Evolutionary conservation across 495 filamentous ascomycete genomes (phyloP).

Genomic region (Tricharina praecox): DNA sequence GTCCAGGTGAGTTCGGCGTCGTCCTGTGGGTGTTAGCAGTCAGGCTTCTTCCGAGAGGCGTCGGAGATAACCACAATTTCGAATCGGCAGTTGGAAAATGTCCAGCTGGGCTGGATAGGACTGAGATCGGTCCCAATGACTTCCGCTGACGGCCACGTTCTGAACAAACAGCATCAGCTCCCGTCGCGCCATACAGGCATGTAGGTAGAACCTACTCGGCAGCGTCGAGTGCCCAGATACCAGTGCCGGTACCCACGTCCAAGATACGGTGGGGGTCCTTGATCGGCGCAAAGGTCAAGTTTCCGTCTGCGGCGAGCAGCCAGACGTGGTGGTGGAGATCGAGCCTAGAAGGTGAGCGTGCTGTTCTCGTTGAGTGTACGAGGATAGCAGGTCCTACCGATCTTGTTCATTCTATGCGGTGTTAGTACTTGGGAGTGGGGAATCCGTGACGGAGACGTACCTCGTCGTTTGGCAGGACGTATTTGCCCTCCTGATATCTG

Average conservation of each 20-base stretch:
- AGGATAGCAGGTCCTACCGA: too few species aligned
- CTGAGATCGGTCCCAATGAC: slow-evolving; percentile 49
- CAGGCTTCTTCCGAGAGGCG: neutral
- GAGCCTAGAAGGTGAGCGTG: too few species aligned
- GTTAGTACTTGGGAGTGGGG: neutral
- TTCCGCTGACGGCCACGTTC: slow-evolving; percentile 36
- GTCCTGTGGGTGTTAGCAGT: too few species aligned
- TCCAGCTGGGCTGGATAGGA: slow-evolving; percentile 41
- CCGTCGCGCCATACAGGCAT: too few species aligned
- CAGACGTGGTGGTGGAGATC: too few species aligned
- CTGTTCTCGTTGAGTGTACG: slow-evolving; percentile 17
- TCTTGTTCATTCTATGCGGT: neutral
- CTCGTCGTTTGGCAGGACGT: slow-evolving; percentile 21
- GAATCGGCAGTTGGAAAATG: slow-evolving; percentile 30
- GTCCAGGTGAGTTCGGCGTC: slow-evolving; percentile 36
- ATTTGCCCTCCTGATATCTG: slow-evolving; percentile 16
- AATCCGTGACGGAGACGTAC: too few species aligned
- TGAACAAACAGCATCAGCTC: too few species aligned
- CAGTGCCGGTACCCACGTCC: slow-evolving; percentile 16
- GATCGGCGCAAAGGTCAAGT: too few species aligned
- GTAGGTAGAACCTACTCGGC: slow-evolving; percentile 13
- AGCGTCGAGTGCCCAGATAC: slow-evolving; percentile 21
- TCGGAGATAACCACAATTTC: slow-evolving; percentile 34
- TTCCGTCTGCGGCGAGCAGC: too few species aligned
- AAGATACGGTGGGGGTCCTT: slow-evolving; percentile 8